A percentile compares a stretch with the other conserved stretches of the same genome.
These are phyloP conservation scores for Populus hybrid DNA, from an alignment of 441 rosid genomes.

Conservation along the genomic window DNA sequence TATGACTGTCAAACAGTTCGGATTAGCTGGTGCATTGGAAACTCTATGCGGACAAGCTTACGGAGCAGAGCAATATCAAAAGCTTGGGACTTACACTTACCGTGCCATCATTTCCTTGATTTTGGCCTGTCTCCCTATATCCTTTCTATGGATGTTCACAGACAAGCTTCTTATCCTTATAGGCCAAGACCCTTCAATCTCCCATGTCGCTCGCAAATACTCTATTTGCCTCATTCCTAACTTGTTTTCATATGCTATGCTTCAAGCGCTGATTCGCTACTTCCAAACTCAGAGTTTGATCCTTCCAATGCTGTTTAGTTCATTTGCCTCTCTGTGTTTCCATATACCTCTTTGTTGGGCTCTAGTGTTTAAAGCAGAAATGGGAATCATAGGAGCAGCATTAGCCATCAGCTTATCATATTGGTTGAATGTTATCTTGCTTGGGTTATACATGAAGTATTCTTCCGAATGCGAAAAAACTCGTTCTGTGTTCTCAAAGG, in stretches of 20 bases:
- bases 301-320: slow-evolving; percentile 27
- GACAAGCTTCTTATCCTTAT: slow-evolving; percentile 30
- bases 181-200: slow-evolving; percentile 36
- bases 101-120: slow-evolving; percentile 24
- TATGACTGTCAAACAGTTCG: slow-evolving; percentile 21
- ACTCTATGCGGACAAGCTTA: slow-evolving; percentile 42
- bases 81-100: slow-evolving; percentile 32
- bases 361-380: slow-evolving; percentile 26
- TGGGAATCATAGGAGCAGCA: slow-evolving; percentile 30
- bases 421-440: slow-evolving; percentile 35
- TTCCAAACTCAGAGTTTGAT: slow-evolving; percentile 35
- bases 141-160: slow-evolving; percentile 30
- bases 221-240: slow-evolving; percentile 34
- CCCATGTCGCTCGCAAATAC: slow-evolving; percentile 18
- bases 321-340: slow-evolving; percentile 21
- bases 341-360: slow-evolving; percentile 44
- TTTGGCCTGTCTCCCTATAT: slow-evolving; percentile 26
- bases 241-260: slow-evolving; percentile 27
- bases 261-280: slow-evolving; percentile 28
- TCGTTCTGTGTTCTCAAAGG: background rate
- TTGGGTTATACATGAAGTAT: slow-evolving; percentile 26
- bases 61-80: slow-evolving; percentile 31
- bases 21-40: slow-evolving; percentile 39
- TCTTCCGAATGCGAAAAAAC: slow-evolving; percentile 27
- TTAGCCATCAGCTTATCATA: slow-evolving; percentile 22